Base-by-base conservation (phyloP, 495 filamentous ascomycete genomes). In the Penicillium nucicola region DNA sequence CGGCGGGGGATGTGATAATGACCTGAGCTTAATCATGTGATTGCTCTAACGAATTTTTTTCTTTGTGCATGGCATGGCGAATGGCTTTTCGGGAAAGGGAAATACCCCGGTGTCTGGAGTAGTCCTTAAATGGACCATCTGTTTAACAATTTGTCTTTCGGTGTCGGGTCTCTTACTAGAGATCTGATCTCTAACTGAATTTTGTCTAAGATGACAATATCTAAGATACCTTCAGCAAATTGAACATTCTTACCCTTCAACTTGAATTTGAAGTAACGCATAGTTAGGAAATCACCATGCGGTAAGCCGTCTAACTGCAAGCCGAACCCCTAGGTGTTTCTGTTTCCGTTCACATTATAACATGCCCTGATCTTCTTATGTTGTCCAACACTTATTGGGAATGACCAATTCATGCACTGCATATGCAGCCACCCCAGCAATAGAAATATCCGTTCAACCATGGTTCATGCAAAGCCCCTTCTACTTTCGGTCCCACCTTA, bases 31-130 rank as follows among this genome's bases (percentile, higher is more conserved):
- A 33, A 39, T 23, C 42, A 14, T 42, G 23, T 15, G 41, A 22
- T 36, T 32, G n/a, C 8, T 36, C 17, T 32, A 25, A 40, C 33
- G 40, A 37, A 52, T 56, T n/a, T 36, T 25, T 50, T 52, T 61
- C 11, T 34, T 25, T 48, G 30, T 61, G 54, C 55, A 58, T 64
- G 13, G 54, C 55, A 58, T 64, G 13, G 45, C 44, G 32, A 48
- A 43, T 20, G 50, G 32, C 33, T 56, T 57, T 56, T 48, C 25
- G 14, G 42, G 48, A 47, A 42, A 47, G 31, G 38, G 58, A 42
- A 55, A 64, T 64, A 64, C 61, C 61, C 49, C 50, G 58, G 61
- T 55, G 61, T 62, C 35, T 59, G 58, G 61, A 43, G 61, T 60
- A 22, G 10, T 48, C 37, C 15, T 19, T 12, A 19, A 32, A 48